Percentiles rank a stretch among this genome's conserved stretches.
Conservation (phyloP, 345 rosid species). For the Rhizophora mangle region DNA sequence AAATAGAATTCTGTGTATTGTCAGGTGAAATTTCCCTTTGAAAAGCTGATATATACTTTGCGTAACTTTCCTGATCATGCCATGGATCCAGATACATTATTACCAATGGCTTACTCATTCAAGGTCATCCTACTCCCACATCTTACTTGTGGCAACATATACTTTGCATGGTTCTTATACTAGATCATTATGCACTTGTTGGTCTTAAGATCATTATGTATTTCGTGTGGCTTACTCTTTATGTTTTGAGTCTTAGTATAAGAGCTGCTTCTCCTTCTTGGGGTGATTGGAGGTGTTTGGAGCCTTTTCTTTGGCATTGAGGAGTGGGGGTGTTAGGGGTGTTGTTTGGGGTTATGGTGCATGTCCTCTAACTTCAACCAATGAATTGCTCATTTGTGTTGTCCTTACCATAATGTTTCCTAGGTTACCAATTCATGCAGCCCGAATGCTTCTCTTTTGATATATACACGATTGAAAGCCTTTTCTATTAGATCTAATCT, state of each 20-base stretch:
- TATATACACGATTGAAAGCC: no score
- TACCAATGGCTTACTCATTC: conserved; percentile 87
- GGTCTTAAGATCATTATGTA: not conserved
- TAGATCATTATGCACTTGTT: not conserved
- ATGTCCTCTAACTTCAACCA: not conserved
- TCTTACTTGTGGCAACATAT: not conserved
- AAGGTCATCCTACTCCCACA: conserved; percentile 42
- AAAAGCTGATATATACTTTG: conserved; percentile 85
- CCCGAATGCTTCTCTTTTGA: not conserved
- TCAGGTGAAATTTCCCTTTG: conserved; percentile 81
- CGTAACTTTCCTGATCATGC: conserved; percentile 91
- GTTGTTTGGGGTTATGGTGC: not conserved
- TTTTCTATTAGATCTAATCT: not conserved
- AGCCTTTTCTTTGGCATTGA: no score
- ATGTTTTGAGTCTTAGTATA: not conserved
- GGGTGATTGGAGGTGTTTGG: no score
- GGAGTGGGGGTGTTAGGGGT: not conserved
- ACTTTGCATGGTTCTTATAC: not conserved
- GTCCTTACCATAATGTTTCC: not conserved
- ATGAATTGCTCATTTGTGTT: not conserved
- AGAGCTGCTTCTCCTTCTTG: no score
- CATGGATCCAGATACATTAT: conserved; percentile 80
- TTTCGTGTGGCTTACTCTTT: no score
- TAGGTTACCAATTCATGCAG: not conserved
- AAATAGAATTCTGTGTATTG: not conserved